Evolutionary conservation across 768 basidiomycete genomes (phyloP), one percentile per base, ranked within the genome.

Genomic region (Boletus eberwhitei): DNA sequence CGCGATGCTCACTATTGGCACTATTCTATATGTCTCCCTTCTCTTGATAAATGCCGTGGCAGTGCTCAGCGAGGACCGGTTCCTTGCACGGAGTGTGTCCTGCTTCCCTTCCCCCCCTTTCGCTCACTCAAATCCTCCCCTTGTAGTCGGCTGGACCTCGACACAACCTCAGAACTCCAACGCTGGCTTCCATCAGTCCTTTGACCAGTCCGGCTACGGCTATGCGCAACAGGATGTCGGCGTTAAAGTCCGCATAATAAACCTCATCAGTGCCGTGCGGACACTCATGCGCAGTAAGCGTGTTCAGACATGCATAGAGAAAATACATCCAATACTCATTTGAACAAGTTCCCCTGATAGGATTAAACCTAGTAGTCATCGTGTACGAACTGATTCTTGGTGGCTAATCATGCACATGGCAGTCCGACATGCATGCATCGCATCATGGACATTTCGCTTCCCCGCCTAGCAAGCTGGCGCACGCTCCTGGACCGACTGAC

Each of bases 211-310:
- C 52, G 81, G 81, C 35, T 85, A 82, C 61, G 79, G 81, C 32
- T 75, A 65, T 36, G 79, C 75, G 52, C 79, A 77, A 54, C 75
- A 64, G 35, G 87, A 93, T 22, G 76, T 83, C 43, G 80, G 89
- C 19, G 74, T 98, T 58, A 98, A 98, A 75, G 82, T 83, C 58
- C 83, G 91, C 64, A 71, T 98, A 56, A 84, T 98, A 69, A 90
- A 91, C 75, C 83, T 99, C 64, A 97, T 98, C 59, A 84, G 89
- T 63, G 96, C 96, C 36, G 93, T 98, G 56, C 80, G 96, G 74
- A 98, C 96, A 43, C 79, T 99, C 64, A 92, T 98, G 91, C 85
- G 96, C 72, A 93, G 96, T 99, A 70, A 77, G 95, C 85, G 35
- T 60, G 53, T 60, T 62, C 36, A 43, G 49, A 35, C 52, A 52